Conservation (phyloP, 495 filamentous ascomycete genomes). For the Echria macrotheca region DNA sequence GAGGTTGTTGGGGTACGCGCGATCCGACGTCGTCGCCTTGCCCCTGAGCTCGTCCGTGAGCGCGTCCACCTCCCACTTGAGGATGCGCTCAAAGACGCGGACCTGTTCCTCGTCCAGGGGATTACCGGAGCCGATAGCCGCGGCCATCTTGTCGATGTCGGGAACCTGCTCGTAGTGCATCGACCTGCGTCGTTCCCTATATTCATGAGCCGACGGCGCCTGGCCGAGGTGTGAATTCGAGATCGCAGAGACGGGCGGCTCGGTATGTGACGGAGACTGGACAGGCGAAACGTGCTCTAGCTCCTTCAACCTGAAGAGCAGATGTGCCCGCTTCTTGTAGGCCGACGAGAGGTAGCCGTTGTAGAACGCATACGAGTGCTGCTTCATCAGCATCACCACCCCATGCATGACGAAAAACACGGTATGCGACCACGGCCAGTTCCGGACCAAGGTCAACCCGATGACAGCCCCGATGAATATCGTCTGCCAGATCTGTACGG, state of each 20-base stretch:
- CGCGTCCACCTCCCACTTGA: conserved; percentile 58
- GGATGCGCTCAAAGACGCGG: conserved; percentile 49
- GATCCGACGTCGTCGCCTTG: conserved; percentile 36
- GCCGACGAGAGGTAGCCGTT: conserved; percentile 65
- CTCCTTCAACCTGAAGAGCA: conserved; percentile 31
- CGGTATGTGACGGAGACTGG: conserved; percentile 32
- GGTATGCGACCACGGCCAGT: conserved; percentile 71
- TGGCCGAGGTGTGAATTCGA: conserved; percentile 34
- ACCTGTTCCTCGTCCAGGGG: conserved; percentile 57
- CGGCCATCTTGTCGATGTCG: conserved; percentile 45
- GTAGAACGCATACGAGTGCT: conserved; percentile 70
- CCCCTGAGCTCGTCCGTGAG: conserved; percentile 58
- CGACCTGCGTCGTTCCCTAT: conserved; percentile 40
- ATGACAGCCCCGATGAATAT: conserved; percentile 53
- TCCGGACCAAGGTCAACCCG: conserved; percentile 55
- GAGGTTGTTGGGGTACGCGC: conserved; percentile 62
- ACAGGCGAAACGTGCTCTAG: conserved; percentile 30
- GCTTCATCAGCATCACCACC: conserved; percentile 71
- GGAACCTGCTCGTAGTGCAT: conserved; percentile 24
- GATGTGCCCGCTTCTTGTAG: conserved; percentile 39
- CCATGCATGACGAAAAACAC: conserved; percentile 68
- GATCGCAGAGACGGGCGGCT: conserved; percentile 28
- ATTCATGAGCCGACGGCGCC: conserved; percentile 32
- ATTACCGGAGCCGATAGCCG: conserved; percentile 48
- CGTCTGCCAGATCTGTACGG: conserved; percentile 50